Percentiles rank a stretch among this genome's conserved stretches.
Evolutionary conservation across 176 grass and related monocot genomes (phyloP).

Genomic region (Luzula sylvatica): DNA sequence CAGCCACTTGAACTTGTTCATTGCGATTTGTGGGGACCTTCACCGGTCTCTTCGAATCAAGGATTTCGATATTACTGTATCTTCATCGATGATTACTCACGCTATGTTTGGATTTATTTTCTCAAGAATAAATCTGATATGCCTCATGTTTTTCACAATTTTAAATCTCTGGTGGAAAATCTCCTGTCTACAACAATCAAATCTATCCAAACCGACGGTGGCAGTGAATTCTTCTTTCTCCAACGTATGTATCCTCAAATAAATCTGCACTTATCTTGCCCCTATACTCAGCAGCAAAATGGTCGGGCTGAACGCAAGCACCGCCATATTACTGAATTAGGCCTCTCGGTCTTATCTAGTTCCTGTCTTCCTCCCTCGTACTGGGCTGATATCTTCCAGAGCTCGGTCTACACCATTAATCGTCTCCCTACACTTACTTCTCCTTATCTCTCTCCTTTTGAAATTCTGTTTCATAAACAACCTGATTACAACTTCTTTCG

Average conservation of each 20-base stretch:
- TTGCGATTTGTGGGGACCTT: constrained; percentile 5
- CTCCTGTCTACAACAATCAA: not conserved
- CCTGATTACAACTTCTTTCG: not conserved
- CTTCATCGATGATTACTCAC: not conserved
- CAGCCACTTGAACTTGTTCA: not conserved
- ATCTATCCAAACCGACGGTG: not conserved
- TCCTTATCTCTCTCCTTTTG: not conserved
- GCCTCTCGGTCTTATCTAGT: not conserved
- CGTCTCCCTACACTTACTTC: not conserved
- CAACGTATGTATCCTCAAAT: not conserved
- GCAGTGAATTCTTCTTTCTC: not conserved
- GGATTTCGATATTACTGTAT: not conserved
- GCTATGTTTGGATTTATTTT: not conserved
- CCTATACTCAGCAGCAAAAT: not conserved
- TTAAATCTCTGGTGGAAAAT: not conserved
- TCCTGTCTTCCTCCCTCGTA: not conserved
- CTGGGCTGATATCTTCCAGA: not conserved
- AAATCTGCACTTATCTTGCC: not conserved
- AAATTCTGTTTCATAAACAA: no score
- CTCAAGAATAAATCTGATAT: not conserved
- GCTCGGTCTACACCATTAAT: no score
- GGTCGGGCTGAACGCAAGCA: no score
- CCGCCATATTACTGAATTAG: no score
- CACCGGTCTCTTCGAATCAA: no score
- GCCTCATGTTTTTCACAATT: not conserved